phyloP scores from a whole-genome alignment of 352 stramenopile genomes.

The Aphanomyces euteiches region DNA sequence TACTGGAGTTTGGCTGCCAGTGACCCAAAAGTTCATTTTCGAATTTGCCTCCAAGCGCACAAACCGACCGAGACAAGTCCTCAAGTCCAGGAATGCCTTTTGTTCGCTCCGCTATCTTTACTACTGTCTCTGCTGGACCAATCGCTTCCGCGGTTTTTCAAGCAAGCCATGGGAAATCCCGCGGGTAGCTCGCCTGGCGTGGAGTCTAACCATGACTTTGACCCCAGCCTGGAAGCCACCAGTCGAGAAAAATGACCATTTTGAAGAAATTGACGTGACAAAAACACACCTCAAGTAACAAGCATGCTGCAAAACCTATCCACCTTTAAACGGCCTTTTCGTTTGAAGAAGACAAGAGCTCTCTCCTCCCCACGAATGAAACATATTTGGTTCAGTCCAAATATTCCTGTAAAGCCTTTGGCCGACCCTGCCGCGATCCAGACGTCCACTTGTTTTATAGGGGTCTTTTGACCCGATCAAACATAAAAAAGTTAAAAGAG shows the following conservation, averaged over 20 bases:
- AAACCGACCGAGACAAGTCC: neutral
- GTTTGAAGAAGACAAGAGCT: neutral
- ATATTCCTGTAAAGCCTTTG: constrained; percentile 28
- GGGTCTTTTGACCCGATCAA: constrained; percentile 1
- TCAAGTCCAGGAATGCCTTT: neutral
- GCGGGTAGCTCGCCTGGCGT: no score
- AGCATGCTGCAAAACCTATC: neutral
- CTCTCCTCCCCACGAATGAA: constrained; percentile 16
- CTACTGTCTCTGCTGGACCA: neutral
- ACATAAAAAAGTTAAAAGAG: neutral
- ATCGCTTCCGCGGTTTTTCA: no score
- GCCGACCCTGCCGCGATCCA: neutral
- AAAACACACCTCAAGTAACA: neutral
- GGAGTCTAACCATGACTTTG: no score
- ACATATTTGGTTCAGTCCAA: constrained; percentile 30
- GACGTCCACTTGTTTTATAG: constrained; percentile 16
- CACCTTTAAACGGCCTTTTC: neutral
- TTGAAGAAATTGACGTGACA: no score
- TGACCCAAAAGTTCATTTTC: neutral
- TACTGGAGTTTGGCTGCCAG: no score
- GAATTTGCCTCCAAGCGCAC: neutral
- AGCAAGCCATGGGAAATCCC: no score
- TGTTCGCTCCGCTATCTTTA: neutral
- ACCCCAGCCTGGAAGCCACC: no score
- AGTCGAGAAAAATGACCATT: no score